Evolutionary conservation across 2,329 filamentous ascomycete species (phyloP).

Genomic region (Chaetomium olivaceum): DNA sequence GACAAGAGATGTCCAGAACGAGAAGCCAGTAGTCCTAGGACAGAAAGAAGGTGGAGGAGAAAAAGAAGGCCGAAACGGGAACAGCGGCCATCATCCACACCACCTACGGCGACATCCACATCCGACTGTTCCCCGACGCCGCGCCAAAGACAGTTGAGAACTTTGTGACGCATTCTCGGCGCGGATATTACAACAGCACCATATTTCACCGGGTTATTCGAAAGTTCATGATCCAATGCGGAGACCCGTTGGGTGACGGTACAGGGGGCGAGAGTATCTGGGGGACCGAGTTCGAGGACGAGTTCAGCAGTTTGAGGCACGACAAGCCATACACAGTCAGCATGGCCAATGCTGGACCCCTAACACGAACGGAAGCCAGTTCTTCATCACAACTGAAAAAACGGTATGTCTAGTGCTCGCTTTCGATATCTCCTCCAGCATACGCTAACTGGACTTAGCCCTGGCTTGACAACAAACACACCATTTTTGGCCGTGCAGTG

Average conservation of each 20-base stretch:
- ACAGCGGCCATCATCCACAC: conserved; percentile 86
- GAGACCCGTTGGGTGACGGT: conserved; percentile 83
- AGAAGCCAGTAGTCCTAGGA: conserved; percentile 73
- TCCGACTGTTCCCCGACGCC: conserved; percentile 88
- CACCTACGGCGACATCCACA: conserved; percentile 87
- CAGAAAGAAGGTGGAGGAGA: conserved; percentile 58
- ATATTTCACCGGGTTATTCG: conserved; percentile 97
- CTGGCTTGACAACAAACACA: conserved; percentile 96
- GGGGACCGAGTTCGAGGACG: conserved; percentile 90
- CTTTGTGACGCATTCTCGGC: conserved; percentile 87
- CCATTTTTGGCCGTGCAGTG: conserved; percentile 88
- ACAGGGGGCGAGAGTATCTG: conserved; percentile 91
- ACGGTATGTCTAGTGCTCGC: conserved; percentile 56
- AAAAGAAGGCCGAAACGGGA: conserved; percentile 70
- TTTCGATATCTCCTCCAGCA: conserved; percentile 8
- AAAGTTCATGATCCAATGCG: conserved; percentile 96
- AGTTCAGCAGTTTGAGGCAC: conserved; percentile 87
- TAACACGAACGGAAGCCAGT: conserved; percentile 93
- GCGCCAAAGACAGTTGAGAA: conserved; percentile 96
- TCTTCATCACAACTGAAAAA: conserved; percentile 98
- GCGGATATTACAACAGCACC: conserved; percentile 94
- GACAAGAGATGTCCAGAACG: conserved; percentile 89
- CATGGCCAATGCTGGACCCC: conserved; percentile 98
- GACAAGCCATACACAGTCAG: conserved; percentile 95
- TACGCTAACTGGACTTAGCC: conserved; percentile 51